A percentile compares a stretch with the other conserved stretches of the same genome.
Conservation (phyloP, 2,329 filamentous ascomycete genomes). For the Fusarium ramigenum region DNA sequence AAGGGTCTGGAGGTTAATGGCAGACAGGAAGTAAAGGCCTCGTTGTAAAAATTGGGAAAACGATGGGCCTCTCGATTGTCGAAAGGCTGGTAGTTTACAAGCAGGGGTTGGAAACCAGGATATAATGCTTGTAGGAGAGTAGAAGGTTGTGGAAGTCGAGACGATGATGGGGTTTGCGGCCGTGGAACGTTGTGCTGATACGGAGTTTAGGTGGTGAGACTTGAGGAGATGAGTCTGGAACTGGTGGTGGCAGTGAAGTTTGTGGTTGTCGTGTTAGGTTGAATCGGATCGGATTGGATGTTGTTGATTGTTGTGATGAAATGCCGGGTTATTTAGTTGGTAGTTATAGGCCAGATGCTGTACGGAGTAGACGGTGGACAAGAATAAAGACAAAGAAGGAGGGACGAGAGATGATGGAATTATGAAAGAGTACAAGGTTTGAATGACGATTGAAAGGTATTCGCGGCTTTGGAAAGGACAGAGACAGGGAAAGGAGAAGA, state of each 20-base stretch:
- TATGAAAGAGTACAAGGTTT: constrained; percentile 11
- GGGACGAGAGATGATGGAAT: neutral
- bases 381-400: neutral
- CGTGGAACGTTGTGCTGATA: constrained; percentile 20
- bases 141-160: constrained; percentile 20
- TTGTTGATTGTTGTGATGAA: constrained; percentile 22
- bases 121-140: constrained; percentile 19
- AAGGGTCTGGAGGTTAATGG: neutral
- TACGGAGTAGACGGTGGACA: neutral
- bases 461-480: constrained; percentile 2
- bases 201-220: constrained; percentile 25
- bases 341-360: neutral
- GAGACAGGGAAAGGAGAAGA: constrained; percentile 3
- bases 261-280: neutral
- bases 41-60: constrained; percentile 17
- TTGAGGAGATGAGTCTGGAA: constrained; percentile 24
- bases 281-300: constrained; percentile 8
- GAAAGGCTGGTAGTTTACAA: constrained; percentile 30
- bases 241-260: constrained; percentile 4
- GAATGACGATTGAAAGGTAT: constrained; percentile 18
- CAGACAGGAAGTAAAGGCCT: constrained; percentile 12
- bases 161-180: neutral
- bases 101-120: constrained; percentile 37
- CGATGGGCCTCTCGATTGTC: constrained; percentile 24
- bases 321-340: neutral